Conservation (phyloP, 2,329 filamentous ascomycete genomes). For the Nannizzia gypsea region DNA sequence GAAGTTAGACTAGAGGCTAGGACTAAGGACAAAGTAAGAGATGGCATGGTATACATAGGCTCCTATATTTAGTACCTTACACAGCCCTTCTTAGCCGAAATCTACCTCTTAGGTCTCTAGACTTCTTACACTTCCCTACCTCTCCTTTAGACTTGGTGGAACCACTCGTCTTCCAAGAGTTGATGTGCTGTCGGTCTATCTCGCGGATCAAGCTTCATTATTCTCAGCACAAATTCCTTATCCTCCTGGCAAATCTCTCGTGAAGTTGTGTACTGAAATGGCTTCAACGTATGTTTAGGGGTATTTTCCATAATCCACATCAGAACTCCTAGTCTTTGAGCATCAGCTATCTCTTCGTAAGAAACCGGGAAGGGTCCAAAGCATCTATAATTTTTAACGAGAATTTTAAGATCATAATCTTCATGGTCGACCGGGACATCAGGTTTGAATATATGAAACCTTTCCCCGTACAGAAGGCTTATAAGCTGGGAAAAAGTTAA, state of each 20-base stretch:
- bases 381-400: conserved; percentile 5
- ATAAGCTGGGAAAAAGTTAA: conserved; percentile 3
- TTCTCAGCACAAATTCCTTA: conserved; percentile 28
- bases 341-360: conserved; percentile 14
- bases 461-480: conserved; percentile 7
- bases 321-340: conserved; percentile 9
- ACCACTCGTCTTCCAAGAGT: background rate
- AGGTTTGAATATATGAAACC: conserved; percentile 10
- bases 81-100: too few relatives aligned
- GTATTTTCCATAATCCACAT: conserved; percentile 11
- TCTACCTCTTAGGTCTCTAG: too few relatives aligned
- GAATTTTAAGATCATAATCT: conserved; percentile 9
- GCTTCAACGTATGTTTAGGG: conserved; percentile 17
- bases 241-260: conserved; percentile 24
- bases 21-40: too few relatives aligned
- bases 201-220: conserved; percentile 36
- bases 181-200: conserved; percentile 30
- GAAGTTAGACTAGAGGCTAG: too few relatives aligned
- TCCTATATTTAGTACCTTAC: too few relatives aligned
- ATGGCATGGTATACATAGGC: too few relatives aligned
- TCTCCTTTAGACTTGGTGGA: background rate
- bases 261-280: background rate
- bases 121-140: too few relatives aligned
- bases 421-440: conserved; percentile 5
- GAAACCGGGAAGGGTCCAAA: conserved; percentile 13